A percentile compares a stretch with the other conserved stretches of the same genome.
Conservation (phyloP, 208 protist species). For the Trypanosoma vivax region DNA sequence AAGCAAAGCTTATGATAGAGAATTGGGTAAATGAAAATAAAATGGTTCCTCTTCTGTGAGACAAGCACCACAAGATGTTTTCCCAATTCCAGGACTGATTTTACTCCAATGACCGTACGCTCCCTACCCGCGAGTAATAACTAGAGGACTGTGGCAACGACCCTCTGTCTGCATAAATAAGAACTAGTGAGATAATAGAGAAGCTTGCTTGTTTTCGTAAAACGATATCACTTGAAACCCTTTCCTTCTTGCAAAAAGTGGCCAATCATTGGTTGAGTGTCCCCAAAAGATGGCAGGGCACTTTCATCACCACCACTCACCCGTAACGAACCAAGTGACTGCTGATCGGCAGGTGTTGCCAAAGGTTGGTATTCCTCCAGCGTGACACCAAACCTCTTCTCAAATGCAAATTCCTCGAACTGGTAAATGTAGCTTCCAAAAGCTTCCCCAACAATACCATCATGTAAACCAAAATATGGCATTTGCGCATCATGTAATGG, state of each 20-base stretch:
- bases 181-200: no score
- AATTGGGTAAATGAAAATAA: no score
- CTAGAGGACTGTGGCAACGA: no score
- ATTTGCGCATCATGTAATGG: conserved; percentile 82
- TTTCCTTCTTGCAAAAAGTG: conserved; percentile 78
- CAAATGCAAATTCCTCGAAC: conserved; percentile 88
- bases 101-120: no score
- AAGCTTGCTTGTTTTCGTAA: no score
- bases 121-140: no score
- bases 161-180: no score
- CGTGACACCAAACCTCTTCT: conserved; percentile 71
- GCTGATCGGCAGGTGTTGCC: conserved; percentile 48
- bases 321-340: conserved; percentile 38
- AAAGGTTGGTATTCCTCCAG: conserved; percentile 75
- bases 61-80: no score
- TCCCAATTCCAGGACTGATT: no score
- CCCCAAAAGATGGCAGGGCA: conserved; percentile 16
- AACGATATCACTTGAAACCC: conserved; percentile 45
- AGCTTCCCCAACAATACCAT: conserved; percentile 71
- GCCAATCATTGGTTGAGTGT: conserved; percentile 61
- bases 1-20: no score
- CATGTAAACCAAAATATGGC: conserved; percentile 84
- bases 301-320: conserved; percentile 22
- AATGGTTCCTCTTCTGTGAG: no score
- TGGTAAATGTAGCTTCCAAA: conserved; percentile 85